phyloP scores from a whole-genome alignment of 352 stramenopile genomes.

The Plasmopara muralis region DNA sequence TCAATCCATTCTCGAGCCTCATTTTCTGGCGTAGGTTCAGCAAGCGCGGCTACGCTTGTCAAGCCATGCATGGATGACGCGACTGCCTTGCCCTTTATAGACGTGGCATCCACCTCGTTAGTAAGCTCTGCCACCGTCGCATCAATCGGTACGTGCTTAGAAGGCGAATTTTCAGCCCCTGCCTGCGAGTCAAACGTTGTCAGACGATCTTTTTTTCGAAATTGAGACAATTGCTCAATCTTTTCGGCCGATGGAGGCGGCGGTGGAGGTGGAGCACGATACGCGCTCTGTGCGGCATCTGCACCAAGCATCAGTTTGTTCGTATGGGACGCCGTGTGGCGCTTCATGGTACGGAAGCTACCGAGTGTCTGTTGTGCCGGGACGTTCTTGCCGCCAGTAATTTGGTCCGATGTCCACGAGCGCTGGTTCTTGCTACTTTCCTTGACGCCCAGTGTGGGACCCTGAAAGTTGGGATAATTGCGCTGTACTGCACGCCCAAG shows the following conservation, averaged over 20 bases:
- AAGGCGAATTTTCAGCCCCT: constrained; percentile 23
- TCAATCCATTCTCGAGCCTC: constrained; percentile 80
- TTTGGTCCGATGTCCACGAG: constrained; percentile 59
- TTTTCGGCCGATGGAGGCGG: constrained; percentile 70
- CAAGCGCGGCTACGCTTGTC: constrained; percentile 25
- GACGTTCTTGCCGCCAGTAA: constrained; percentile 53
- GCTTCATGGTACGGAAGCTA: constrained; percentile 67
- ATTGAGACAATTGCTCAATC: constrained; percentile 55
- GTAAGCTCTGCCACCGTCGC: constrained; percentile 41
- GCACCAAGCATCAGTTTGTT: constrained; percentile 76
- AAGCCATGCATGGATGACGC: constrained; percentile 35
- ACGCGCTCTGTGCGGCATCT: constrained; percentile 45
- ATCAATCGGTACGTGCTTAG: constrained; percentile 22
- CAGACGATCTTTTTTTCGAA: constrained; percentile 34
- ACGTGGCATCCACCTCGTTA: constrained; percentile 36
- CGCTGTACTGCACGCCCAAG: constrained; percentile 71
- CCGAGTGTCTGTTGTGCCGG: constrained; percentile 60
- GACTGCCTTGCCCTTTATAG: constrained; percentile 22
- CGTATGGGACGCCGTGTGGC: constrained; percentile 36
- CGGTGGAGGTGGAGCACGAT: constrained; percentile 50
- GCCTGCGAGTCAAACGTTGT: constrained; percentile 21
- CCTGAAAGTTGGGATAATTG: constrained; percentile 61
- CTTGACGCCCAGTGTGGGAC: constrained; percentile 74
- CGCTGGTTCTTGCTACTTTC: constrained; percentile 74
- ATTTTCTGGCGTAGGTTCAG: constrained; percentile 38